phyloP scores from a whole-genome alignment of 805 yeast species.

The Isabelozyma heimii region DNA sequence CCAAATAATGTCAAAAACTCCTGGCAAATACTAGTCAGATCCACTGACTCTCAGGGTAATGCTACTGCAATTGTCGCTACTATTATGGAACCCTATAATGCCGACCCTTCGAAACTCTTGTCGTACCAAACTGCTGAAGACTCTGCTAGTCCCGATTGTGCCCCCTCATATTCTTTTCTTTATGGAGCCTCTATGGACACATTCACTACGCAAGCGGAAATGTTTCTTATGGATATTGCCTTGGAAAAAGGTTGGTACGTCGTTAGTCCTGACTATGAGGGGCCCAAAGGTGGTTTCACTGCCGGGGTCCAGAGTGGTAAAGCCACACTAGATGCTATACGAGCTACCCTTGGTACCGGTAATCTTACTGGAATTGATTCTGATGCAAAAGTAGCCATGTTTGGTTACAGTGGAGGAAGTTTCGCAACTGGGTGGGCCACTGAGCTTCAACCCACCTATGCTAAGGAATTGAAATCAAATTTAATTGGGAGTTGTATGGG shows the following conservation, averaged over 20 bases:
- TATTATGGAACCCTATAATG: conserved; percentile 17
- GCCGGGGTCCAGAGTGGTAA: conserved; percentile 17
- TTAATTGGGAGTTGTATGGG: conserved; percentile 33
- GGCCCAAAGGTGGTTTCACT: conserved; percentile 15
- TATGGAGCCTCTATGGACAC: conserved; percentile 9
- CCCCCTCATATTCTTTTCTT: conserved; percentile 18
- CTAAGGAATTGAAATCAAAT: conserved; percentile 11
- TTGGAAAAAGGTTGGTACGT: conserved; percentile 18
- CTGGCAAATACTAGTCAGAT: conserved; percentile 9
- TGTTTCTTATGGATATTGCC: conserved; percentile 9
- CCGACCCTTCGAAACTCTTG: conserved; percentile 16
- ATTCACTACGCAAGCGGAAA: conserved; percentile 10
- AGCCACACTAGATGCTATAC: conserved; percentile 15
- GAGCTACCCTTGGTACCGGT: conserved; percentile 11
- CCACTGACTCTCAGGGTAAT: conserved; percentile 11
- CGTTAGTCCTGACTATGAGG: conserved; percentile 18
- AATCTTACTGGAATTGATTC: conserved; percentile 10
- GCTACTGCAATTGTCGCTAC: conserved; percentile 15
- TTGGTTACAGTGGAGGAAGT: conserved; percentile 32
- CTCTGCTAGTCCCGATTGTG: conserved; percentile 13
- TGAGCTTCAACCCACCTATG: conserved; percentile 21
- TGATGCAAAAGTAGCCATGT: conserved; percentile 13
- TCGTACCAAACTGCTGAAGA: conserved; percentile 21
- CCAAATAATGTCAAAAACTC: conserved; percentile 15
- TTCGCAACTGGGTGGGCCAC: conserved; percentile 27